These are phyloP conservation scores for Clonostachys solani DNA, from an alignment of 2,329 filamentous ascomycete species.

Conservation along the genomic window DNA sequence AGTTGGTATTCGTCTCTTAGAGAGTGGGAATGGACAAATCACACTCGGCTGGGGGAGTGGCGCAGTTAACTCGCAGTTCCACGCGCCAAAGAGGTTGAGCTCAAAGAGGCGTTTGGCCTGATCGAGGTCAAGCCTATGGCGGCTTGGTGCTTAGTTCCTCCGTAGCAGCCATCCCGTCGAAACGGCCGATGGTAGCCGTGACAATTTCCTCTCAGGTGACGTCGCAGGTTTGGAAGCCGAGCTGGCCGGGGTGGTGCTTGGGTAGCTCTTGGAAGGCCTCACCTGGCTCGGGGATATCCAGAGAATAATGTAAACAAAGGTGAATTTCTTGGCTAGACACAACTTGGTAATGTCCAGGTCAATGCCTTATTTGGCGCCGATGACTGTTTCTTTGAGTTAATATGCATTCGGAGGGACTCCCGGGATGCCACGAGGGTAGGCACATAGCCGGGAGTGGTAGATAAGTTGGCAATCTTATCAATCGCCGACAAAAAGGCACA, in stretches of 20 bases:
- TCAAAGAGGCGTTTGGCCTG: slow-evolving; percentile 25
- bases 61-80: too few species aligned
- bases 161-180: slow-evolving; percentile 44
- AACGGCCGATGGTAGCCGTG: slow-evolving; percentile 30
- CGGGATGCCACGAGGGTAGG: too few species aligned
- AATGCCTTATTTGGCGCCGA: slow-evolving; percentile 37
- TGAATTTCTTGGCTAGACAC: slow-evolving; percentile 37
- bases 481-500: slow-evolving; percentile 10
- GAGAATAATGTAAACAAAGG: slow-evolving; percentile 15
- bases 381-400: slow-evolving; percentile 18
- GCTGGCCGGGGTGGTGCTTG: slow-evolving; percentile 31
- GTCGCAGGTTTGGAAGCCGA: slow-evolving; percentile 39
- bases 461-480: background rate
- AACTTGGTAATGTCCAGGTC: slow-evolving; percentile 40
- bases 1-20: background rate
- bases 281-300: slow-evolving; percentile 17
- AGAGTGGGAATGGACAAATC: too few species aligned
- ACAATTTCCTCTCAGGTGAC: slow-evolving; percentile 36
- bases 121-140: slow-evolving; percentile 31
- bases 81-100: slow-evolving; percentile 42
- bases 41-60: too few species aligned
- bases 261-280: slow-evolving; percentile 19
- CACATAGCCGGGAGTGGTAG: background rate
- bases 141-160: slow-evolving; percentile 45
- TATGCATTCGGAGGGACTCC: too few species aligned